Evolutionary conservation across 805 yeast species (phyloP), one percentile per base, ranked within the genome.

Genomic region (Candida vartiovaarae): DNA sequence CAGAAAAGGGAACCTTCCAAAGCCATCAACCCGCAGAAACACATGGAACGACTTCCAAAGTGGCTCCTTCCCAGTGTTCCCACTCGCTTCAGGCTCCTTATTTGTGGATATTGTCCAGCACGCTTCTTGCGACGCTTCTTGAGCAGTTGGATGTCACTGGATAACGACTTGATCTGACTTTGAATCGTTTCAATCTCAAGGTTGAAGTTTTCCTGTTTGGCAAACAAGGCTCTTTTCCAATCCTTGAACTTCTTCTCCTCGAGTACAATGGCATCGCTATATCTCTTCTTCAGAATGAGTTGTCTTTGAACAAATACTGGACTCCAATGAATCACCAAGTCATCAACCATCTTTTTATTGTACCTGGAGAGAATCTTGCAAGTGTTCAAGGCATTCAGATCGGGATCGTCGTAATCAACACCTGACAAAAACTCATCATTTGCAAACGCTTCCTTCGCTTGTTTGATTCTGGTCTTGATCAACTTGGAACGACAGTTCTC

Each of bases 401-500:
- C 65, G 4, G 55, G 42, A 23, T 61, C 44, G 8, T 61, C 63
- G 43, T 49, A 58, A 39, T 60, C 45, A 15, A 62, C 45, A 6
- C 39, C 43, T 11, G 37, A 23, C 33, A 47, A 33, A 7, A 43
- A 39, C 15, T 39, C 47, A 11, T 45, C 48, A 11, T 39, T 34
- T n/a, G 48, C 48, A 9, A 38, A 23, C 35, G 41, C 3, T 50
- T 32, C 58, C 40, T 53, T 57, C 2, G 62, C 59, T 31, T 57
- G 53, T 24, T 51, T 46, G 25, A 65, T 47, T 44, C 85, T 68
- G 8, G 75, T 67, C 41, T 65, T 68, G 65, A 84, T 67, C 55
- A 82, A 75, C 38, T 70, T 71, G 23, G 67, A 59, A 37, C 96
- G 75, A 64, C 78, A 87, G 31, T 70, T 70, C 53, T 84, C 95